Base-by-base conservation (phyloP, 352 stramenopile genomes). In the Globisporangium orthogonon region DNA sequence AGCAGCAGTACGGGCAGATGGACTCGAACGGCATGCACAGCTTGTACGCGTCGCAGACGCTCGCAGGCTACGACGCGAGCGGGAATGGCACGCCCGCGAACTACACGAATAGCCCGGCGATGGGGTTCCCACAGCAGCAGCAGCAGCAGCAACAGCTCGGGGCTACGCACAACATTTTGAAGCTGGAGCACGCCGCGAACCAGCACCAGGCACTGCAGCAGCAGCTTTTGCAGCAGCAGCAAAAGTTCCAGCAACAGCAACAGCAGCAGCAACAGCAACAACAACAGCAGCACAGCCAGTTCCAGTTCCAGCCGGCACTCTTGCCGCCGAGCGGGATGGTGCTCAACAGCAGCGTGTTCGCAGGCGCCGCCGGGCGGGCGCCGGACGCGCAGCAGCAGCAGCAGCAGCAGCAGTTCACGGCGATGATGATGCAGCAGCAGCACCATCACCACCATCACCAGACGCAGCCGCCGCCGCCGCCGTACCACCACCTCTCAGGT, bases 261-360 rank as follows among this genome's bases (percentile, higher is more conserved):
- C 44, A 55, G 31, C 57, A 79, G 37, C 37, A 41, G 17, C 37
- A 41, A 41, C 81, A 83, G 51, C 68, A 74, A 14, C 71, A 74
- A 14, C 71, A 82, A 41, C 74, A 76, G 47, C 69, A 80, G 46
- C 84, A 77, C 53, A 76, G 71, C 43, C 73, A 78, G 52, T 71
- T 87, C 51, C 63, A 70, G 51, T 90, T 78, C 62, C 75, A 86
- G 61, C 74, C 76, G 31, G 56, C 73, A 23, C 60, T 87, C 53
- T 29, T 84, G 35, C 67, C 69, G 37, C 66, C 69, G 31, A 72
- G 70, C 45, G 78, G 72, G 45, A 73, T 85, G 55, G 74, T 89
- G 64, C 60, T 86, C 6, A 23, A 23, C 23, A 23, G 23, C 23
- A 54, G 60, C 10, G 60, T 54, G 46, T 81, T 73, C 31, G 65